phyloP scores from a whole-genome alignment of 306 rosid species.

The Dryas octopetala region DNA sequence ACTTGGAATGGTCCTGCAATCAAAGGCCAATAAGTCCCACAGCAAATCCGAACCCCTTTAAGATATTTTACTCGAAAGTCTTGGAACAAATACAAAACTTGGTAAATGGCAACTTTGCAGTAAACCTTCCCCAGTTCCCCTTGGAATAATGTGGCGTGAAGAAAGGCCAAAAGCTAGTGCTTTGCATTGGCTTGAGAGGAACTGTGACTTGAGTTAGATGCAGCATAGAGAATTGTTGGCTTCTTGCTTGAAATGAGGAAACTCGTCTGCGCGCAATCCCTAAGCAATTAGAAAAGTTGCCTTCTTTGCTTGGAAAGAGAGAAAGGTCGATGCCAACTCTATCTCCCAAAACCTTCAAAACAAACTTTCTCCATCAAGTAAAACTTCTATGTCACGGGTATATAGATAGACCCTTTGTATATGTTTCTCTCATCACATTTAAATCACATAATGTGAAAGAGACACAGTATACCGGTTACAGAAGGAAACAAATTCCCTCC shows the following conservation, averaged over 20 bases:
- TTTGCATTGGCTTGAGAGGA: no score
- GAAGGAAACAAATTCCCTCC: no score
- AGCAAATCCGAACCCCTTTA: not conserved
- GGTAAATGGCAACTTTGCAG: not conserved
- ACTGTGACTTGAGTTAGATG: not conserved
- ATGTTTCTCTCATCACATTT: no score
- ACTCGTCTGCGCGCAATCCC: not conserved
- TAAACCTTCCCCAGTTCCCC: no score
- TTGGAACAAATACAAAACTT: not conserved
- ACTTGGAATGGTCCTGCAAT: no score
- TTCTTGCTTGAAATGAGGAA: not conserved
- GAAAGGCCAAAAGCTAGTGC: no score
- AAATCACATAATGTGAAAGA: no score
- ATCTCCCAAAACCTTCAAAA: not conserved
- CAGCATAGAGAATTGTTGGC: not conserved
- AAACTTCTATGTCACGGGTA: no score
- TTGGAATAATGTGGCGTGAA: no score
- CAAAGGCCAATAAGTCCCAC: not conserved
- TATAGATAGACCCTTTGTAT: no score
- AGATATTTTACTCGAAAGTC: not conserved
- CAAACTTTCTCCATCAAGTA: no score
- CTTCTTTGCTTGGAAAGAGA: not conserved
- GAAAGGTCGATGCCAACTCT: not conserved
- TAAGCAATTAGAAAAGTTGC: not conserved
- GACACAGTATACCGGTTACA: no score